Percentiles rank a stretch among this genome's conserved stretches.
These are phyloP conservation scores for Elsinoe necatrix DNA, from an alignment of 2,329 filamentous ascomycete species.

Conservation along the genomic window DNA sequence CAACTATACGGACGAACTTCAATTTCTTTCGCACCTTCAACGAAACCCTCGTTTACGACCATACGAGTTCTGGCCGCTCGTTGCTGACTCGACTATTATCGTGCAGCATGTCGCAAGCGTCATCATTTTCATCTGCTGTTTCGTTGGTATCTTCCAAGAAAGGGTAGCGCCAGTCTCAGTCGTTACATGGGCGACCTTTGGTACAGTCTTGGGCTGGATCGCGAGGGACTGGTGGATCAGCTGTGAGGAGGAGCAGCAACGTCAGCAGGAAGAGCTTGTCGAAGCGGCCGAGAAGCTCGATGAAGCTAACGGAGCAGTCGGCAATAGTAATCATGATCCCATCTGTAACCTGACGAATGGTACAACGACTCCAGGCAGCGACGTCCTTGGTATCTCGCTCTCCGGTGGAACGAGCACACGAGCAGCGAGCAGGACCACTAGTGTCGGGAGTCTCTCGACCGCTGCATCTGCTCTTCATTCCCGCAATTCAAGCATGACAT, in stretches of 20 bases:
- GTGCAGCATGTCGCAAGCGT: conserved; percentile 95
- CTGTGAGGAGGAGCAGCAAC: conserved; percentile 51
- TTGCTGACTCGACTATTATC: conserved; percentile 91
- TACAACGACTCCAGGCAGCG: conserved; percentile 1
- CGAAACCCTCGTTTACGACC: conserved; percentile 86
- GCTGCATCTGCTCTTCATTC: conserved; percentile 30
- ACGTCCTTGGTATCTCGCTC: conserved; percentile 13
- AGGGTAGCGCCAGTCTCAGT: conserved; percentile 84
- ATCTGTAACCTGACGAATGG: neutral
- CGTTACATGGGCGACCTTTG: conserved; percentile 72
- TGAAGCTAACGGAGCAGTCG: conserved; percentile 10
- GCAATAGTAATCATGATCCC: neutral
- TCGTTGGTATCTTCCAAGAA: conserved; percentile 80
- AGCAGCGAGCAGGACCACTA: conserved; percentile 18
- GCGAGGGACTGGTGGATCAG: conserved; percentile 88
- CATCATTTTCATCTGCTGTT: conserved; percentile 88
- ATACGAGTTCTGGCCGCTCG: conserved; percentile 96
- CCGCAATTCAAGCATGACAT: conserved; percentile 48
- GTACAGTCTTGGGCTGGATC: conserved; percentile 79
- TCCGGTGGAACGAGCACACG: conserved; percentile 7
- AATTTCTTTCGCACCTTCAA: conserved; percentile 92
- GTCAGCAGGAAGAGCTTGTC: conserved; percentile 30
- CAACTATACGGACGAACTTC: conserved; percentile 95
- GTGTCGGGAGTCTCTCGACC: neutral
- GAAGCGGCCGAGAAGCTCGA: conserved; percentile 19